Conservation (phyloP, 2,329 filamentous ascomycete genomes). For the Claviceps fusiformis region DNA sequence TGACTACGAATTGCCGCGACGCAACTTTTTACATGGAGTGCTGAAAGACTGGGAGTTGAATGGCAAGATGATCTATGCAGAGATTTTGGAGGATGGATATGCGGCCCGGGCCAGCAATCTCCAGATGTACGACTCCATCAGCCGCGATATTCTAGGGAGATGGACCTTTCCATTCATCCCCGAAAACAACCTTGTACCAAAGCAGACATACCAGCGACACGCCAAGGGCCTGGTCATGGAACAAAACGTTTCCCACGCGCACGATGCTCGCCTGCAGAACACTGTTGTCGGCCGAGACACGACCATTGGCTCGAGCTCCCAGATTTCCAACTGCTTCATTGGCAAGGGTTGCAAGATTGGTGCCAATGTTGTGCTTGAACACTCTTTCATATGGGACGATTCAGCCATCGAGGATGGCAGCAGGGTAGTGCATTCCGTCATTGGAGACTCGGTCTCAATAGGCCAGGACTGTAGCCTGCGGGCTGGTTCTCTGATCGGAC, state of each 20-base stretch:
- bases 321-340: constrained; percentile 63
- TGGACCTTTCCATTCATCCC: constrained; percentile 86
- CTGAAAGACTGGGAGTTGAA: constrained; percentile 95
- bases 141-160: constrained; percentile 68
- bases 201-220: constrained; percentile 60
- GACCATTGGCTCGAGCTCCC: constrained; percentile 57
- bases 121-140: constrained; percentile 80
- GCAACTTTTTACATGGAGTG: constrained; percentile 82
- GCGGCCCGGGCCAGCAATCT: constrained; percentile 76
- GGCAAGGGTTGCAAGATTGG: constrained; percentile 80
- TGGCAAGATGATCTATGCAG: constrained; percentile 88
- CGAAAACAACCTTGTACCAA: constrained; percentile 70
- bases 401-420: constrained; percentile 63
- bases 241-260: constrained; percentile 58
- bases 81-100: constrained; percentile 73
- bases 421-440: constrained; percentile 55
- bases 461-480: constrained; percentile 58
- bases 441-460: constrained; percentile 59
- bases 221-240: constrained; percentile 66
- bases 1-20: constrained; percentile 81
- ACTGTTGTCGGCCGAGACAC: constrained; percentile 68
- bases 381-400: constrained; percentile 82
- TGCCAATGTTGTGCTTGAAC: constrained; percentile 62
- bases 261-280: constrained; percentile 55
- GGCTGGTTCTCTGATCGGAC: constrained; percentile 66